Evolutionary conservation across 345 rosid genomes (phyloP).

Genomic region (Ceriops zippeliana): DNA sequence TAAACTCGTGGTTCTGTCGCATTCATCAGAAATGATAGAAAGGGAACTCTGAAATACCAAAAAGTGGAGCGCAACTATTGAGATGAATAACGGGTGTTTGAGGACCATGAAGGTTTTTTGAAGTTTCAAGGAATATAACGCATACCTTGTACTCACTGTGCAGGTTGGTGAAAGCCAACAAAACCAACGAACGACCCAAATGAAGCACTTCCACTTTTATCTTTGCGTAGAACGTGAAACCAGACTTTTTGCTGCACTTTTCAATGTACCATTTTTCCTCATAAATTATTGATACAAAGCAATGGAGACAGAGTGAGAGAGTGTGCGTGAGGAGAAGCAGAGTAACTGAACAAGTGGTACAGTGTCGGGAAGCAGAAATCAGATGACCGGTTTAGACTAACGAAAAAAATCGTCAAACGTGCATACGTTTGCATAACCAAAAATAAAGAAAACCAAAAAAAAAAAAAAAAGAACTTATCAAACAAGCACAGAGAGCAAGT

Average conservation of each 20-base stretch:
- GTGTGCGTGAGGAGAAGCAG: slow-evolving; percentile 3
- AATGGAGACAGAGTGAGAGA: slow-evolving; percentile 4
- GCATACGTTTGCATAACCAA: no score
- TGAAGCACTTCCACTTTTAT: slow-evolving; percentile 39
- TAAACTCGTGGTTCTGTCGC: slow-evolving; percentile 8
- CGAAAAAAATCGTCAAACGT: no score
- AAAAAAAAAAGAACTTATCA: neutral
- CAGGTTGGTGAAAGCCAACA: slow-evolving; percentile 34
- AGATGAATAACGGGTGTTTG: neutral
- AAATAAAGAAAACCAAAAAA: no score
- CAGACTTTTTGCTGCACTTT: neutral
- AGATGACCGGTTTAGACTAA: neutral
- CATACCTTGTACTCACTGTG: slow-evolving; percentile 24
- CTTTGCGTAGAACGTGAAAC: slow-evolving; percentile 16
- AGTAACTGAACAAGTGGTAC: slow-evolving; percentile 11
- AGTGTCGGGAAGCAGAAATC: slow-evolving; percentile 14
- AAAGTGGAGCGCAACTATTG: neutral
- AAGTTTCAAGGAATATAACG: slow-evolving; percentile 20
- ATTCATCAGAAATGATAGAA: slow-evolving; percentile 17
- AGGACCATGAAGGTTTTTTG: slow-evolving; percentile 6
- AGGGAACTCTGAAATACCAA: neutral
- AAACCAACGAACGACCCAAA: slow-evolving; percentile 26
- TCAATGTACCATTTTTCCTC: neutral
- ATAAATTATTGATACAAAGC: neutral
- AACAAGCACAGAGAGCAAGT: slow-evolving; percentile 3